Evolutionary conservation across 2,329 filamentous ascomycete species (phyloP).

Genomic region (Alternaria arborescens): DNA sequence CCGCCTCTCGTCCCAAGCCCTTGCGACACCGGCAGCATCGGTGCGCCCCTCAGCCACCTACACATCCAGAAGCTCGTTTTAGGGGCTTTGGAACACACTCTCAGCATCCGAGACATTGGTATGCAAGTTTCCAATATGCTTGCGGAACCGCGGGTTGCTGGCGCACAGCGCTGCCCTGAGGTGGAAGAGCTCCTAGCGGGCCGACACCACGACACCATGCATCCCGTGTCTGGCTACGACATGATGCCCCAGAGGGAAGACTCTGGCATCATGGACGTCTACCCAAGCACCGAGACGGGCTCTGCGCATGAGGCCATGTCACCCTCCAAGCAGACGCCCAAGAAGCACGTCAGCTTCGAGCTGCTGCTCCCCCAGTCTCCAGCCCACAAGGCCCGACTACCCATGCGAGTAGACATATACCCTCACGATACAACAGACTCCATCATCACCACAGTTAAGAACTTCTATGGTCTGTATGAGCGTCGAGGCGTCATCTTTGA

Average conservation of each 20-base stretch:
- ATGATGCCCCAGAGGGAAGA: constrained; percentile 42
- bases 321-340: constrained; percentile 46
- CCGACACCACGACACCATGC: constrained; percentile 40
- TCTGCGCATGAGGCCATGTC: constrained; percentile 46
- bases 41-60: constrained; percentile 37
- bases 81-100: constrained; percentile 25
- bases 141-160: constrained; percentile 34
- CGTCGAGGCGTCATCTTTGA: constrained; percentile 90
- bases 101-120: constrained; percentile 19
- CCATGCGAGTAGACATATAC: constrained; percentile 90
- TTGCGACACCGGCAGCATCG: constrained; percentile 54
- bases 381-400: constrained; percentile 75
- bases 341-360: constrained; percentile 82
- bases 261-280: constrained; percentile 44
- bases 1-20: constrained; percentile 42
- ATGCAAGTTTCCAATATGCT: constrained; percentile 47
- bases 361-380: constrained; percentile 73
- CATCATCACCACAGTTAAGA: constrained; percentile 97
- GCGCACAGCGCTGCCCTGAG: constrained; percentile 38
- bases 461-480: constrained; percentile 96
- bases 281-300: constrained; percentile 47
- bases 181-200: constrained; percentile 39
- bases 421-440: constrained; percentile 97
- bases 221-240: constrained; percentile 34
- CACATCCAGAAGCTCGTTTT: constrained; percentile 30